Base-by-base conservation (phyloP, 768 basidiomycete species). In the Mycena maculata region DNA sequence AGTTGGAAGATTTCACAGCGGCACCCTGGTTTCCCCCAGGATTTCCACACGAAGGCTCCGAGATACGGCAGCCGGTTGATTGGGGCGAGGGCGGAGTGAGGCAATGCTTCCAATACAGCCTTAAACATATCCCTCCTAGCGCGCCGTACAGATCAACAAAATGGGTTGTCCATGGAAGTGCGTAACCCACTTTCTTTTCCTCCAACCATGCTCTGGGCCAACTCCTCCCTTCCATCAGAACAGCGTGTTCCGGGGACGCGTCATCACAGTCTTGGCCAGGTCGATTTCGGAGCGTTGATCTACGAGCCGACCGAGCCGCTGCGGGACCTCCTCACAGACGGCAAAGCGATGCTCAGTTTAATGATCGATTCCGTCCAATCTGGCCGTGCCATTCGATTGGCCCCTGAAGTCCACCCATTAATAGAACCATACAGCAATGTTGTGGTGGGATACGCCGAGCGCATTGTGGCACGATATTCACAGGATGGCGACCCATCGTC, bases 91-190 rank as follows among this genome's bases (percentile, higher is more conserved):
- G 10, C 16, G 10, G 16, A 12, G 1, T 8, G n/a, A n/a, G n/a
- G 12, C 16, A 25, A 23, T 41, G 5, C 36, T 60, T 60, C 36
- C 47, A 49, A 18, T 60, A 38, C 36, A 12, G 47, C 6, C 30
- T 60, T 6, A 8, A 49, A 47, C 25, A 49, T 27, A 15, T 12
- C 10, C 4, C 33, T 16, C 47, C 33, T 15, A 15, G 36, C 33
- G 44, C 22, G 3, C 11, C 1, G 6, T 22, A 31, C 22, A 47
- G 22, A 18, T 11, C 47, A 7, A 2, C 11, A 4, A 48, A 5
- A 3, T 60, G 58, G 58, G 36, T 25, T 27, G 58, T 22, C 8
- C 47, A 49, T 28, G 58, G 47, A 25, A 50, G 58, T 60, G 30
- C 13, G 58, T n/a, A n/a, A 33, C 28, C 45, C 31, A 25, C 41